Evolutionary conservation across 2,329 filamentous ascomycete species (phyloP), one percentile per base, ranked within the genome.

Genomic region (Massarina eburnea): DNA sequence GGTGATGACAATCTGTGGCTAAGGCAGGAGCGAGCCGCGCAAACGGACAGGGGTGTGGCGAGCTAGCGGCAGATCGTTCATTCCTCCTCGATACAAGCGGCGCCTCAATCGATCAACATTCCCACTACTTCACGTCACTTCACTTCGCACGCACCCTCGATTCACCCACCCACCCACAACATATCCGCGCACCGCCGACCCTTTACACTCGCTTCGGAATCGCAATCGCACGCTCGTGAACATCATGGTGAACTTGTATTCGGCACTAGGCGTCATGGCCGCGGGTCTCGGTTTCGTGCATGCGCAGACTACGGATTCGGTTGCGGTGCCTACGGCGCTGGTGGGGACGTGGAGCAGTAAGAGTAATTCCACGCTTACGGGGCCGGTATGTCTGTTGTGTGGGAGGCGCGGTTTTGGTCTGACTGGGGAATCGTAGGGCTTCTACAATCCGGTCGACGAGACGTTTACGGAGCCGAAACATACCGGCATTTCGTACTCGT

Each of bases 291-390:
- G 68, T 47, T 62, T 69, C 39, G 68, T 70, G 40, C 71, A 75
- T 24, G 70, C 67, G 62, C 67, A 70, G 49, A 58, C 58, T 35
- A 35, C 54, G 20, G 42, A 40, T 35, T 40, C 42, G 19, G 44
- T 57, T 15, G 46, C 57, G 29, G 73, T 78, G 51, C 27, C 27
- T 30, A 64, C 74, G 24, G 71, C 78, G 41, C 71, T 88, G 24
- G 77, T 82, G n/a, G 85, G 85, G 47, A 89, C 85, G 47, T 89
- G 85, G 85, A 80, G 81, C 14, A 85, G 83, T 36, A 89, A 89
- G 68, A 85, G 83, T 20, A 81, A 80, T 62, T 80, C 81, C 50
- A 86, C 86, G 32, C 62, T 88, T 35, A 89, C 85, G 8, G 85
- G 86, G 35, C 80, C 84, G 43, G 85, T 88, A 80, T 39, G 62